Evolutionary conservation across 345 rosid species (phyloP), one percentile per base, ranked within the genome.

Genomic region (Lepidium sativum): DNA sequence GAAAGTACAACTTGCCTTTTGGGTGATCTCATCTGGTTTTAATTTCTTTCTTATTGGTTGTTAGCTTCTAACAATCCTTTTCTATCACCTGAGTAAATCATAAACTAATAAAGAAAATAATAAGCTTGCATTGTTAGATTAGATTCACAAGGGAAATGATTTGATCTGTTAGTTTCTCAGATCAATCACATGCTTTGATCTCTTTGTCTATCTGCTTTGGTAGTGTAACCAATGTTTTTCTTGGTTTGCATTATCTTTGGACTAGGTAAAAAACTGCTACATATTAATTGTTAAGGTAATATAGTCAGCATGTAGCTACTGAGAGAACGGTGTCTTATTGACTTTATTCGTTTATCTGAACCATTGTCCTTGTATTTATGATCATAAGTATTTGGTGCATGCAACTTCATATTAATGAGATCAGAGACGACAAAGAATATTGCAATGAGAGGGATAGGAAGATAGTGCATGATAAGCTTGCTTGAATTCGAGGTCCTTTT

Each of bases 1-100:
- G n/a, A 15, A 66, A 73, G 77, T 73, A 67, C 77, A 73, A 37
- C 58, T 37, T 53, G 20, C 63, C 72, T 73, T 73, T 70, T 73
- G 53, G 38, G 40, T 60, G 76, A 58, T 65, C 55, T 65, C 66
- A 72, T 58, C 67, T 32, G 5, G 3, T 3, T 18, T 8, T 21
- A 33, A 21, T 14, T 44, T 27, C 31, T 0, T 7, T 15, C 10
- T 4, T 4, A 14, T 23, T 57, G 9, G 48, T 16, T 72, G 12
- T 37, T 52, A 47, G 51, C 57, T 63, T 68, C 61, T 27, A 63
- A 31, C 65, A 18, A 25, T 54, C 11, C 45, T 70, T 54, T 35
- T 62, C 68, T 44, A 16, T n/a, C 42, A 63, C 75, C 75, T 63
- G 69, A 37, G 47, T 18, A 51, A 67, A 25, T 35, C 35, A 38